A percentile compares a stretch with the other conserved stretches of the same genome.
Conservation (phyloP, 805 yeast genomes). For the Nakazawaea ishiwadae region DNA sequence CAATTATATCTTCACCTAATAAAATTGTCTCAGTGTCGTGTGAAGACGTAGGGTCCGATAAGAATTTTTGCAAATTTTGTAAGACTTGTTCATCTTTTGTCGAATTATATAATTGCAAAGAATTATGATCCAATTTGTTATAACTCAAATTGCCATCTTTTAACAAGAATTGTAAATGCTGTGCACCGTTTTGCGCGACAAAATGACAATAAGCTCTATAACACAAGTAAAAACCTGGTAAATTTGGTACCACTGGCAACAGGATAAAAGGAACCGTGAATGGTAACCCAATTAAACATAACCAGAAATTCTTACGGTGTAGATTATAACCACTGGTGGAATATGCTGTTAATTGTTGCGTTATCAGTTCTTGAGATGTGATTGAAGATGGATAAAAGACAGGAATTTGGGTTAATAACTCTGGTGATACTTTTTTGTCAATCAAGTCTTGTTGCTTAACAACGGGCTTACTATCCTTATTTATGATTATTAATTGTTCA, state of each 20-base stretch:
- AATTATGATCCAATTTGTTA: constrained; percentile 19
- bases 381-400: constrained; percentile 46
- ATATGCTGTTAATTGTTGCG: constrained; percentile 35
- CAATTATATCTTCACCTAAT: constrained; percentile 41
- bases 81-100: constrained; percentile 18
- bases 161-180: constrained; percentile 58
- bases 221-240: constrained; percentile 84
- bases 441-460: constrained; percentile 8
- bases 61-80: constrained; percentile 17
- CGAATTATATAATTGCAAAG: constrained; percentile 17
- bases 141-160: constrained; percentile 24
- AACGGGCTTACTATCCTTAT: not conserved
- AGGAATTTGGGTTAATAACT: constrained; percentile 33
- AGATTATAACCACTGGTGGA: constrained; percentile 38
- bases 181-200: constrained; percentile 72
- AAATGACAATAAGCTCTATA: constrained; percentile 82
- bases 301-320: constrained; percentile 52
- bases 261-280: constrained; percentile 74
- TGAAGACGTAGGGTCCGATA: constrained; percentile 2
- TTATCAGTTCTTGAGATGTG: constrained; percentile 24
- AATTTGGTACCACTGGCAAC: constrained; percentile 83
- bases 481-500: constrained; percentile 15
- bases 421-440: constrained; percentile 4
- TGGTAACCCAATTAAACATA: constrained; percentile 62
- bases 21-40: constrained; percentile 32